Evolutionary conservation across 495 filamentous ascomycete species (phyloP), one percentile per base, ranked within the genome.

Genomic region (Xylaria nigripes): DNA sequence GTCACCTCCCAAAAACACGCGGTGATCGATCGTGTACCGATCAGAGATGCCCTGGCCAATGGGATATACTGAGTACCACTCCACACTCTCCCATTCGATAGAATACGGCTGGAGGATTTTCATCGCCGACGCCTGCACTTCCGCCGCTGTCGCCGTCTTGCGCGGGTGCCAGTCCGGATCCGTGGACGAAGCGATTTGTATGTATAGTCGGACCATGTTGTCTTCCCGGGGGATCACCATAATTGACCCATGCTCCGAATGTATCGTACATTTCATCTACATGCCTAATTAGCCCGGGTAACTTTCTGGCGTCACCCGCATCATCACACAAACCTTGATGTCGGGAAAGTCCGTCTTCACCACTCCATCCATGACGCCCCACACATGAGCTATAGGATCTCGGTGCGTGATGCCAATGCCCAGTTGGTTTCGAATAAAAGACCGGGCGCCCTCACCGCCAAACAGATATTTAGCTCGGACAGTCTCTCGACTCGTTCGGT

Each of bases 251-350:
- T 78, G 67, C 61, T 78, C 72, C 16, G 83, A 83, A 52, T 85
- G 80, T 50, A 90, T 82, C 1, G 86, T 94, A 70, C 89, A 94
- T 80, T 95, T 95, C 77, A 90, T 92, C 89, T 90, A n/a, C 13
- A 56, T 38, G 1, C 2, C 1, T 18, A 25, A 43, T 71, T 30
- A 69, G 61, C 46, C 21, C 15, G 16, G 51, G 19, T 13, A 15
- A 8, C 67, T 69, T 3, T 10, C 8, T 2, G 25, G 21, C 16
- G 1, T 56, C 27, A 12, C 8, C 1, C 21, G 8, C 7, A 40
- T 2, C n/a, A n/a, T 0, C 12, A 44, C 9, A 52, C 70, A 12
- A 45, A 75, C 76, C 68, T 80, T 81, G 61, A 90, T 80, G 63
- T 90, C 86, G 9, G 86, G 86, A 60, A 90, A 90, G 59, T 87